A percentile compares a stretch with the other conserved stretches of the same genome.
Conservation (phyloP, 352 stramenopile genomes). For the Pythium inflatum region DNA sequence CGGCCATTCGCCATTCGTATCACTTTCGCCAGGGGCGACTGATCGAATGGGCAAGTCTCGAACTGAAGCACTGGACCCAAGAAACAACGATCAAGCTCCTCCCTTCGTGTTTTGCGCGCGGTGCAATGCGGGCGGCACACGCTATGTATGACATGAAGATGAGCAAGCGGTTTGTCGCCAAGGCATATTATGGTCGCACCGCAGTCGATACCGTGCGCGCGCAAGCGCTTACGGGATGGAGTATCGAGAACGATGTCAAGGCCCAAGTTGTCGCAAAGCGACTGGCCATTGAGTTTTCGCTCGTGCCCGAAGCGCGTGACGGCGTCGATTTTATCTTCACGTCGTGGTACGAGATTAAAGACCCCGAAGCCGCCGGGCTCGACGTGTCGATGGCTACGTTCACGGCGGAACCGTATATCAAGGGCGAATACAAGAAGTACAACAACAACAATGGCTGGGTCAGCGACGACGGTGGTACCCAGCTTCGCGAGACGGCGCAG, state of each 20-base stretch:
- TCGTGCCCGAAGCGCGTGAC: constrained; percentile 28
- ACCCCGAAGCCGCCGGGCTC: constrained; percentile 14
- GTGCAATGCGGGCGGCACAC: constrained; percentile 43
- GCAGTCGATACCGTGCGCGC: neutral
- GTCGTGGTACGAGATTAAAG: constrained; percentile 6
- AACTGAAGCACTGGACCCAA: constrained; percentile 43
- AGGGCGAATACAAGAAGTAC: constrained; percentile 51
- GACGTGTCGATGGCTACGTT: constrained; percentile 33
- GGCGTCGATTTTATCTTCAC: constrained; percentile 47
- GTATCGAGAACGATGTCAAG: constrained; percentile 40
- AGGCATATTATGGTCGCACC: constrained; percentile 42
- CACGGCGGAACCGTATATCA: constrained; percentile 47
- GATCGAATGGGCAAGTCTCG: constrained; percentile 37
- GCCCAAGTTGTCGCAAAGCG: constrained; percentile 47
- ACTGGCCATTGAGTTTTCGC: constrained; percentile 17
- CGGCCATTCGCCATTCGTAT: constrained; percentile 40
- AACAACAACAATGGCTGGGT: constrained; percentile 51
- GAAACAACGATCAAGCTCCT: constrained; percentile 40
- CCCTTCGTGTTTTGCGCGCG: constrained; percentile 39
- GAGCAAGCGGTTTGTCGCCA: constrained; percentile 38
- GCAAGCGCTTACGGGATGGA: neutral
- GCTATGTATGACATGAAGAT: constrained; percentile 44
- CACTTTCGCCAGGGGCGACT: constrained; percentile 32
- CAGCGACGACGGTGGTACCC: neutral
- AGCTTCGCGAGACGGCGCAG: constrained; percentile 33